Evolutionary conservation across 2,329 filamentous ascomycete species (phyloP), one percentile per base, ranked within the genome.

Genomic region (Colletotrichum sp.): DNA sequence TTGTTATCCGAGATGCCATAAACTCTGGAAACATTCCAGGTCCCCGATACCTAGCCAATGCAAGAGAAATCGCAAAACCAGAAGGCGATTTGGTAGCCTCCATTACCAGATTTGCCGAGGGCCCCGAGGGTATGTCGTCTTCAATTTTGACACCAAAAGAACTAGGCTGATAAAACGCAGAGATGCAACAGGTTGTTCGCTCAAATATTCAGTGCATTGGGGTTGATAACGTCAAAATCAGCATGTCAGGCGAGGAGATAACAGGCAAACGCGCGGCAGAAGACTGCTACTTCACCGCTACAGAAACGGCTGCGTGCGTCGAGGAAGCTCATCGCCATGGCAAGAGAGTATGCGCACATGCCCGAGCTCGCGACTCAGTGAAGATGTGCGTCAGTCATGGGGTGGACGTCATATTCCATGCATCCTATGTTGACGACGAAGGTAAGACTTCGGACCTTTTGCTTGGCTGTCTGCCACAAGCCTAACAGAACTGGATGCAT

Each of bases 401-500:
- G 10, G 44, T 49, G 10, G 44, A 49, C 0, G 18, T 7, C 18
- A 49, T 49, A 49, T 49, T 21, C 0, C 44, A 49, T 21, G 44
- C 44, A 49, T 49, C 44, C 44, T 21, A 49, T 49, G 18, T 49
- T 21, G 18, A 49, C 18, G 44, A 49, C 18, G 18, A 49, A 49
- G 18, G 44, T 21, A 4, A 0, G 10, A 49, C 1, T 49, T 2
- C 44, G 13, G 44, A 49, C 0, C 10, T 1, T 1, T 49, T 49
- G 9, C 44, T 21, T n/a, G 0, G n/a, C 44, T 49, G 44, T 49
- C 44, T 49, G 18, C 1, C n/a, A 49, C 18, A 21, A 49, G 3
- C 18, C 44, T 13, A 1, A 49, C 0, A 0, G 13, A 2, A 49
- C 0, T n/a, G 44, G 2, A 21, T 13, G 7, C 34, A 36, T 36